Evolutionary conservation across 2,329 filamentous ascomycete species (phyloP), one percentile per base, ranked within the genome.

Genomic region (Cadophora sp.): DNA sequence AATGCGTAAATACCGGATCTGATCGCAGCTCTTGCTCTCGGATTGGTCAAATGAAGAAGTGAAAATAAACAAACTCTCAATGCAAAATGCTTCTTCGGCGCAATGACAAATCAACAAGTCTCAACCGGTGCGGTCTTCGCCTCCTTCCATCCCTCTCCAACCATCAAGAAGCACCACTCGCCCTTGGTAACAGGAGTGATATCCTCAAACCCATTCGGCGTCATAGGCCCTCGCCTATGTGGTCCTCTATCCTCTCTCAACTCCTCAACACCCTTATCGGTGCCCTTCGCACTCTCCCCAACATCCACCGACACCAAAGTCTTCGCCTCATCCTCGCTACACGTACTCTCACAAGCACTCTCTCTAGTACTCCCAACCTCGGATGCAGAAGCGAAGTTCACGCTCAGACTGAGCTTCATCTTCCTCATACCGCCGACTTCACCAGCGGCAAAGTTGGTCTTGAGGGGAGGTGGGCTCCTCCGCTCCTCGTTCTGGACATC

Each of bases 121-220:
- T 85, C 84, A 19, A 89, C 83, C 3, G 81, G 81, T 2, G 80
- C 86, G 50, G 79, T 86, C 72, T 80, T 81, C 19, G 79, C 80
- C 43, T 77, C 79, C 55, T 79, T 80, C 16, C 84, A 81, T 24
- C 77, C 79, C 59, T 79, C 80, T 3, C 84, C 83, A 0, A 74
- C 73, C 79, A 88, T 86, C 72, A 90, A 76, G 73, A 87, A 87
- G 0, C 86, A 85, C 88, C 88, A 90, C 77, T 90, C 88, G 5
- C 86, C 86, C 50, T 85, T 81, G 9, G 88, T 90, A 27, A 86
- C 83, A 6, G 88, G 88, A 61, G 86, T 89, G 65, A 90, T 86
- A 73, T 90, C 88, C 24, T 88, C 87, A 70, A 86, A 87, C 8
- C 80, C 83, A 70, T 89, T 87, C 1, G 87, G 87, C 66, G 87